Conservation (phyloP, 208 protist genomes). For the Leishmania braziliensis region DNA sequence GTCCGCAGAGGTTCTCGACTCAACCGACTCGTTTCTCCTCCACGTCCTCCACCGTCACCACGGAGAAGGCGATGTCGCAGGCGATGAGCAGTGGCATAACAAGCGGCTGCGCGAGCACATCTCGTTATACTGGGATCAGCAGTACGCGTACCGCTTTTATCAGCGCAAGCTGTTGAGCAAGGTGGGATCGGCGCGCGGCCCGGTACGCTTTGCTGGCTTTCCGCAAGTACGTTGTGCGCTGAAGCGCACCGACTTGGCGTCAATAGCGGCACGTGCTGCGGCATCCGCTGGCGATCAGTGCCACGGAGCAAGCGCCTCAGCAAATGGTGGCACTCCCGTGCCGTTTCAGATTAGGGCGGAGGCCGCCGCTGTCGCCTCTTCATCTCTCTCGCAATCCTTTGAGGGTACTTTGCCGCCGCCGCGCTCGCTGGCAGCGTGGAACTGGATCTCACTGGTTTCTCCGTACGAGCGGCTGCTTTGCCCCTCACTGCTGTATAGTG, state of each 20-base stretch:
- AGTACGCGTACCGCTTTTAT: constrained; percentile 22
- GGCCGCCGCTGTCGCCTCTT: background rate
- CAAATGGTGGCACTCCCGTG: background rate
- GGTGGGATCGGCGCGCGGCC: constrained; percentile 47
- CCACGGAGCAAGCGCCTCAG: background rate
- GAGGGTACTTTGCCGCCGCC: constrained; percentile 10
- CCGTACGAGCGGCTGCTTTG: constrained; percentile 66
- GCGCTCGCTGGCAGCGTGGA: constrained; percentile 28
- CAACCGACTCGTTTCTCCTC: constrained; percentile 33
- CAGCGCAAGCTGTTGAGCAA: constrained; percentile 39
- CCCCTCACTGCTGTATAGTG: constrained; percentile 62
- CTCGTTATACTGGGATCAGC: constrained; percentile 39
- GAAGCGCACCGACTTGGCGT: background rate
- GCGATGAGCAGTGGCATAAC: background rate
- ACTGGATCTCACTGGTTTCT: constrained; percentile 36
- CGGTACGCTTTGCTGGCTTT: constrained; percentile 52
- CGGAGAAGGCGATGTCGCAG: constrained; percentile 14
- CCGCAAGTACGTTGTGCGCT: constrained; percentile 25
- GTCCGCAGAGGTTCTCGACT: constrained; percentile 32
- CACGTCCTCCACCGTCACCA: constrained; percentile 35
- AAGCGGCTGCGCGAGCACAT: constrained; percentile 47
- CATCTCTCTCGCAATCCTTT: background rate
- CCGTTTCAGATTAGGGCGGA: background rate
- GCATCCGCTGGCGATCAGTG: too few species aligned
- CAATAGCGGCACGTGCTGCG: background rate